phyloP scores from a whole-genome alignment of 1,284 basidiomycete species.

The Cerioporus squamosus region DNA sequence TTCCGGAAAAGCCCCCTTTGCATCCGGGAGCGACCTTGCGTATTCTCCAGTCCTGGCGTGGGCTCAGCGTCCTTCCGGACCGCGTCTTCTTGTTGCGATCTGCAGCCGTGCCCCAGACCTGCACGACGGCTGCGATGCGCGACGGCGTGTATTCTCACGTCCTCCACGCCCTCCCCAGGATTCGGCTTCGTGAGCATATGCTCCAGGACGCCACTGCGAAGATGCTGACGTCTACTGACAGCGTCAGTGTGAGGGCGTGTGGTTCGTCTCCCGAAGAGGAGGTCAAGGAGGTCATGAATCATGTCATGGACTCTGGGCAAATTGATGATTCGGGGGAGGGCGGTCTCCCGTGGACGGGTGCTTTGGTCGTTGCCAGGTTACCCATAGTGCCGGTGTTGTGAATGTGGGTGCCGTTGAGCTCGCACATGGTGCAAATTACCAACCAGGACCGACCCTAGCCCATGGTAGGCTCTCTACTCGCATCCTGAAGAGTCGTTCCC shows the following conservation, averaged over 20 bases:
- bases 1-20: neutral
- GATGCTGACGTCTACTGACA: slow-evolving; percentile 3
- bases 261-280: neutral
- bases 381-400: neutral
- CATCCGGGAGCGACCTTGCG: no score
- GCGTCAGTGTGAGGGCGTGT: slow-evolving; percentile 5
- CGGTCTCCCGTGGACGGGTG: neutral
- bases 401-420: no score
- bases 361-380: slow-evolving; percentile 1
- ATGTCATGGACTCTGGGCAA: neutral
- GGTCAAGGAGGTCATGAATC: neutral
- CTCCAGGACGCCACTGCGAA: slow-evolving; percentile 13
- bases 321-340: neutral
- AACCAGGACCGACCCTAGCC: no score
- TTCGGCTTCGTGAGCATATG: slow-evolving; percentile 28
- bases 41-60: no score
- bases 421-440: no score
- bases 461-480: no score
- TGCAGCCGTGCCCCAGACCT: neutral
- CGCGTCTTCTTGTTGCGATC: neutral
- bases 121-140: no score
- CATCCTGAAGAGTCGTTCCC: no score
- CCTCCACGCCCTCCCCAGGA: slow-evolving; percentile 16
- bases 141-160: slow-evolving; percentile 11
- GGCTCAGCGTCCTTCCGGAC: no score